Conservation (phyloP, 495 filamentous ascomycete species). For the Podospora pseudopauciseta region DNA sequence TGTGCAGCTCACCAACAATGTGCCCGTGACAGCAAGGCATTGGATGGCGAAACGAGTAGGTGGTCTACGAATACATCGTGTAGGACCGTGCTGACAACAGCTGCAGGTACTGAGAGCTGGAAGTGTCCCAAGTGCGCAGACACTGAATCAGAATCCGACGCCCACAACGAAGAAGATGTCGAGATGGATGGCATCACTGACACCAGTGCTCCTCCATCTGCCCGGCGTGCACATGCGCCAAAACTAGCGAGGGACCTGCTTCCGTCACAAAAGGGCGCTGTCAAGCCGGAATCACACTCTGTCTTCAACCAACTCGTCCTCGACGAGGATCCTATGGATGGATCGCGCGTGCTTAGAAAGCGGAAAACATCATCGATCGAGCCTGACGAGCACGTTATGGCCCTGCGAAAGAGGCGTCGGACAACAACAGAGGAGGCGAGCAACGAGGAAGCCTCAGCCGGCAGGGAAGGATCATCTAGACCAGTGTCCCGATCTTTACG, state of each 20-base stretch:
- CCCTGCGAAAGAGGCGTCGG: constrained; percentile 45
- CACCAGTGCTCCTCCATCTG: constrained; percentile 28
- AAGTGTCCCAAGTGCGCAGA: constrained; percentile 72
- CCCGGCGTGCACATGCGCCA: constrained; percentile 44
- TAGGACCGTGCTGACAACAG: constrained; percentile 20
- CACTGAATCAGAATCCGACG: constrained; percentile 55
- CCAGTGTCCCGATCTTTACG: constrained; percentile 42
- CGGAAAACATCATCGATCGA: constrained; percentile 64
- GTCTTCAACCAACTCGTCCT: constrained; percentile 78
- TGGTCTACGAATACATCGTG: neutral
- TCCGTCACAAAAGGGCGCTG: constrained; percentile 62
- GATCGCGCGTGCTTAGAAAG: constrained; percentile 81
- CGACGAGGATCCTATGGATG: constrained; percentile 78
- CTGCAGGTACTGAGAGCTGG: constrained; percentile 64
- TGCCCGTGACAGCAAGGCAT: constrained; percentile 71
- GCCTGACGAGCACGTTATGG: constrained; percentile 40
- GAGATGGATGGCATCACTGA: constrained; percentile 39
- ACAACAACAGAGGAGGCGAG: constrained; percentile 35
- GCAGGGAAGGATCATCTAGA: constrained; percentile 31
- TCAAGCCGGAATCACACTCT: constrained; percentile 78
- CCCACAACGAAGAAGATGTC: constrained; percentile 35
- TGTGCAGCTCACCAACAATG: constrained; percentile 87
- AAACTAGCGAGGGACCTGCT: constrained; percentile 70
- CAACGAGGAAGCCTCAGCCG: constrained; percentile 32
- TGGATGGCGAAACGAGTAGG: constrained; percentile 46